phyloP scores from a whole-genome alignment of 2,329 filamentous ascomycete species.

The Monosporascus sp. region DNA sequence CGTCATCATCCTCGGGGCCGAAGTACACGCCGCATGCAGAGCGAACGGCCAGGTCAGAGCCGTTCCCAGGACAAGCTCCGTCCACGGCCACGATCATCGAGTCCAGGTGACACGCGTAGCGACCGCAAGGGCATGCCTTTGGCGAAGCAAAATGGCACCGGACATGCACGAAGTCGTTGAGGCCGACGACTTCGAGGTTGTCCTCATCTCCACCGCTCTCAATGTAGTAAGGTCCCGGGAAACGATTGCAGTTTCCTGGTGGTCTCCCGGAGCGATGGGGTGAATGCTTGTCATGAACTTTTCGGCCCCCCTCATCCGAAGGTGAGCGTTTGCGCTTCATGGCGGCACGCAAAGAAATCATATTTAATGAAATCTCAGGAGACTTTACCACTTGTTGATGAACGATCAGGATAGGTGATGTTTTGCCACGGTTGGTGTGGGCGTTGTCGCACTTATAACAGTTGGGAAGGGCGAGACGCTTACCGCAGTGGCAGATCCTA shows the following conservation, averaged over 20 bases:
- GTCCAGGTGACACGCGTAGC: slow-evolving; percentile 6
- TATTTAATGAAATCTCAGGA: too few species aligned
- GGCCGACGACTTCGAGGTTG: background rate
- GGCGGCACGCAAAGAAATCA: too few species aligned
- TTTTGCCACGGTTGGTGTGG: too few species aligned
- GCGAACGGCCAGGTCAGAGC: background rate
- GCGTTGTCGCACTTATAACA: too few species aligned
- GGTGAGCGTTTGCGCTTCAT: too few species aligned
- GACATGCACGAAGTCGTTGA: background rate
- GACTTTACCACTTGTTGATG: too few species aligned
- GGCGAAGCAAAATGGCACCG: background rate
- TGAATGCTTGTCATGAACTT: background rate
- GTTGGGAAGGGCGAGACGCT: too few species aligned
- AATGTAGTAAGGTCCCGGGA: background rate
- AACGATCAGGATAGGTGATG: too few species aligned
- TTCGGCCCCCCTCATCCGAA: too few species aligned
- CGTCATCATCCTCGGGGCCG: background rate
- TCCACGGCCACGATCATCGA: slow-evolving; percentile 10
- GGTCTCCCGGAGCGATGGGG: background rate
- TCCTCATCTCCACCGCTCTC: background rate
- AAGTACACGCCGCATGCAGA: slow-evolving; percentile 7
- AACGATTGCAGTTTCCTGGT: background rate
- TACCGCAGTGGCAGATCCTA: too few species aligned
- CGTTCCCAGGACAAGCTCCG: slow-evolving; percentile 9
- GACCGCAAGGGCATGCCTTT: slow-evolving; percentile 1